These are phyloP conservation scores for Echria macrotheca DNA, from an alignment of 495 filamentous ascomycete genomes.

Conservation along the genomic window DNA sequence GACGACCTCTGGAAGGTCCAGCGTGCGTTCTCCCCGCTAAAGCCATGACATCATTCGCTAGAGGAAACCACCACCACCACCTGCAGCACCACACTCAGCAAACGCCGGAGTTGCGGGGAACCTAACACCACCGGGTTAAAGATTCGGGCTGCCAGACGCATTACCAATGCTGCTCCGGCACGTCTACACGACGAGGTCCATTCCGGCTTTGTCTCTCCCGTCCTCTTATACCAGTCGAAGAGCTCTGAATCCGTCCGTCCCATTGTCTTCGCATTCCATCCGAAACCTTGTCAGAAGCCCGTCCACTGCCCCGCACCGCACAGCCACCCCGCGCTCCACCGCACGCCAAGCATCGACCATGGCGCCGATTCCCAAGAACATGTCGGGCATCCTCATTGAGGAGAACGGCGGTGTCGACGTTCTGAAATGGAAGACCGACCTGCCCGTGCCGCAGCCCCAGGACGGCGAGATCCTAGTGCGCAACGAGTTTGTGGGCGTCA, in stretches of 20 bases:
- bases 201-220: too few relatives aligned
- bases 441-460: conserved; percentile 67
- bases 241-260: not conserved
- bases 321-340: not conserved
- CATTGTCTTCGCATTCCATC: not conserved
- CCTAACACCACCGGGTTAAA: not conserved
- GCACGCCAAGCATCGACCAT: conserved; percentile 6
- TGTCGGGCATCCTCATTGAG: conserved; percentile 72
- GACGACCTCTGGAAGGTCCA: too few relatives aligned
- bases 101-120: not conserved
- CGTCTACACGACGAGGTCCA: too few relatives aligned
- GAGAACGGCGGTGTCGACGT: conserved; percentile 75
- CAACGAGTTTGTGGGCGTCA: conserved; percentile 80
- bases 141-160: not conserved
- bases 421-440: conserved; percentile 64
- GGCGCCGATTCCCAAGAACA: conserved; percentile 49
- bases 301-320: not conserved
- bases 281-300: not conserved
- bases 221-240: not conserved
- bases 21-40: too few relatives aligned
- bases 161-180: not conserved
- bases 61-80: not conserved
- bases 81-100: not conserved
- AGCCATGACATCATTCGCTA: not conserved
- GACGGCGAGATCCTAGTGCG: conserved; percentile 75